These are phyloP conservation scores for Glycine latifolia DNA, from an alignment of 306 rosid species.

Conservation along the genomic window DNA sequence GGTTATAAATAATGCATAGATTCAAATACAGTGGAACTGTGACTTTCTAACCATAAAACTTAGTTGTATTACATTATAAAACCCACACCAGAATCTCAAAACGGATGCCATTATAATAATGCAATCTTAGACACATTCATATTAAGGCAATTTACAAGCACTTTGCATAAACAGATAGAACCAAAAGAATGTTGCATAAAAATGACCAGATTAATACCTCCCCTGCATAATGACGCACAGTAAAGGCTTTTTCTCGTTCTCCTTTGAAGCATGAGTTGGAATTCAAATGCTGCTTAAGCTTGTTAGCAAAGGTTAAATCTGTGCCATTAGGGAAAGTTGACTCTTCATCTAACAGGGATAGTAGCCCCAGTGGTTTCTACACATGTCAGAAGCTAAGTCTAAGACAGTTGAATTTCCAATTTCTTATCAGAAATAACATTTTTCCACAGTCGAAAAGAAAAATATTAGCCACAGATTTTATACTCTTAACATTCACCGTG, in stretches of 20 bases:
- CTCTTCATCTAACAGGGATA: slow-evolving; percentile 94
- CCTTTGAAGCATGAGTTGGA: slow-evolving; percentile 87
- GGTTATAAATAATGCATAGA: slow-evolving; percentile 20
- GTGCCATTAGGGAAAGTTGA: slow-evolving; percentile 98
- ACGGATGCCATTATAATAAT: slow-evolving; percentile 7
- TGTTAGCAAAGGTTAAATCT: slow-evolving; percentile 90
- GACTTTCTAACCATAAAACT: slow-evolving; percentile 28
- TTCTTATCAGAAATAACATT: slow-evolving; percentile 24
- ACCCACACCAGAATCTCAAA: slow-evolving; percentile 19
- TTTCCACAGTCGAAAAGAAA: slow-evolving; percentile 11
- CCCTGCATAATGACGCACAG: slow-evolving; percentile 96
- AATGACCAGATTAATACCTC: slow-evolving; percentile 72
- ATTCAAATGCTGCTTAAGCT: slow-evolving; percentile 92
- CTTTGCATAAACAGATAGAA: slow-evolving; percentile 36
- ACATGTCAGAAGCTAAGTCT: slow-evolving; percentile 39
- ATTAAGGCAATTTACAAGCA: slow-evolving; percentile 31
- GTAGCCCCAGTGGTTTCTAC: slow-evolving; percentile 98
- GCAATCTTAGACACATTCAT: slow-evolving; percentile 27
- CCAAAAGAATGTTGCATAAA: slow-evolving; percentile 2
- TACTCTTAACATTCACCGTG: background rate
- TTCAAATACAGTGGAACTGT: slow-evolving; percentile 26
- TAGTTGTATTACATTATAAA: slow-evolving; percentile 32
- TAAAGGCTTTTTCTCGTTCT: slow-evolving; percentile 86
- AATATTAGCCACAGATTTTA: slow-evolving; percentile 3
- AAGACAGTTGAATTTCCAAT: slow-evolving; percentile 33